These are phyloP conservation scores for Globisporangium echinulatum DNA, from an alignment of 352 stramenopile genomes.

Conservation along the genomic window DNA sequence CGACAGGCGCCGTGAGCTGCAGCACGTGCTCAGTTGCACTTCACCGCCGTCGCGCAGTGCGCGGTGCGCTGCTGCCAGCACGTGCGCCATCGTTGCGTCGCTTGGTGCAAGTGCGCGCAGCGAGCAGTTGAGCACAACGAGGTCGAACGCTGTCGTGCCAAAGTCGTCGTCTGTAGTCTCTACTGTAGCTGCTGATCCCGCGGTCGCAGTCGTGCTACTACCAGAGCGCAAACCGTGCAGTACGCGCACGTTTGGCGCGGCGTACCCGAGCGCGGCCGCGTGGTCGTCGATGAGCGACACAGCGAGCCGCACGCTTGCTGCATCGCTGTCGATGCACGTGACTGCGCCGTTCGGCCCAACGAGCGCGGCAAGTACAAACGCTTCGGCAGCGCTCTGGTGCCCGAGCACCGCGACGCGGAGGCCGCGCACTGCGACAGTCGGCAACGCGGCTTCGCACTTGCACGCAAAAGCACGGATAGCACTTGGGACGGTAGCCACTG, in stretches of 20 bases:
- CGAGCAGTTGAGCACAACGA: conserved; percentile 42
- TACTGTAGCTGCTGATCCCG: conserved; percentile 8
- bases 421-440: conserved; percentile 20
- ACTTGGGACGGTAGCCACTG: conserved; percentile 13
- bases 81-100: conserved; percentile 14
- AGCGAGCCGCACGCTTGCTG: background rate
- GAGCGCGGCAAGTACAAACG: conserved; percentile 29
- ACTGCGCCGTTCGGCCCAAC: conserved; percentile 38
- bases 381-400: conserved; percentile 33
- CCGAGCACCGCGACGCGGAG: conserved; percentile 37
- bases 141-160: conserved; percentile 12
- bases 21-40: background rate
- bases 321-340: conserved; percentile 15
- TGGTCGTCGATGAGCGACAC: background rate
- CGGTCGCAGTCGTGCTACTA: background rate
- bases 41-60: conserved; percentile 46
- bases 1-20: too few relatives aligned
- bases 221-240: too few relatives aligned
- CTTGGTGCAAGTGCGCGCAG: conserved; percentile 20
- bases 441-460: conserved; percentile 18
- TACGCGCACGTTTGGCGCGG: conserved; percentile 22
- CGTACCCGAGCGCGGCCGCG: conserved; percentile 17
- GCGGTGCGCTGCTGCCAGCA: conserved; percentile 26
- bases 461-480: conserved; percentile 18
- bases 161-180: conserved; percentile 1